Evolutionary conservation across 208 protist genomes (phyloP), one percentile per base, ranked within the genome.

Genomic region (Trypanosoma lewisi): DNA sequence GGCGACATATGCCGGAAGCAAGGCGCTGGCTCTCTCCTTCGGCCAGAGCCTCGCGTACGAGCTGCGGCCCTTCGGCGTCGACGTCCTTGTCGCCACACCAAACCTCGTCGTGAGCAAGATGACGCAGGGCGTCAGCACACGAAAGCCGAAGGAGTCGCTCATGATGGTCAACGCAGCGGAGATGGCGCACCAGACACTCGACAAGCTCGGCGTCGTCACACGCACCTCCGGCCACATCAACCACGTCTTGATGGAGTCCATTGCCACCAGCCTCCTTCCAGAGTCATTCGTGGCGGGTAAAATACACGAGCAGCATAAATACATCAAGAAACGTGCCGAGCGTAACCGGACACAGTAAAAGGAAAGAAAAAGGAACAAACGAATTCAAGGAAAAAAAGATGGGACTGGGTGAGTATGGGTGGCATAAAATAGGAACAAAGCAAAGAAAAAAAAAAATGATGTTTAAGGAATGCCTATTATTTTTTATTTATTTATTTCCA

Each of bases 11-110:
- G 77, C 83, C 3, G 91, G 77, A 11, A 91, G 81, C 42, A 97
- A 97, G 75, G 77, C 89, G 14, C 96, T 95, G 69, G 87, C 81
- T 73, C 14, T 85, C 9, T 78, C 80, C 27, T 94, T 94, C 54
- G 77, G 73, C 53, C 28, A 60, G 7, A 63, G 74, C 19, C 74
- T 97, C 23, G 34, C 71, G 56, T 82, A 82, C 49, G 93, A 97
- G 76, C 70, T 83, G 11, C 68, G 73, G 57, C 54, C 70, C 31
- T 85, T 75, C 44, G 74, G 76, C 36, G 73, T 93, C 49, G 83
- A 95, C 51, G 85, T 91, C 6, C 63, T 93, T 11, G 62, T 70
- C 1, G 75, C 89, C 19, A 78, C 79, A 8, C 90, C 90, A n/a
- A 89, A 87, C 72, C 73, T 87, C 50, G 90, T 96, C 0, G 79